These are phyloP conservation scores for Hypericum perforatum DNA, from an alignment of 345 rosid species.

Conservation along the genomic window DNA sequence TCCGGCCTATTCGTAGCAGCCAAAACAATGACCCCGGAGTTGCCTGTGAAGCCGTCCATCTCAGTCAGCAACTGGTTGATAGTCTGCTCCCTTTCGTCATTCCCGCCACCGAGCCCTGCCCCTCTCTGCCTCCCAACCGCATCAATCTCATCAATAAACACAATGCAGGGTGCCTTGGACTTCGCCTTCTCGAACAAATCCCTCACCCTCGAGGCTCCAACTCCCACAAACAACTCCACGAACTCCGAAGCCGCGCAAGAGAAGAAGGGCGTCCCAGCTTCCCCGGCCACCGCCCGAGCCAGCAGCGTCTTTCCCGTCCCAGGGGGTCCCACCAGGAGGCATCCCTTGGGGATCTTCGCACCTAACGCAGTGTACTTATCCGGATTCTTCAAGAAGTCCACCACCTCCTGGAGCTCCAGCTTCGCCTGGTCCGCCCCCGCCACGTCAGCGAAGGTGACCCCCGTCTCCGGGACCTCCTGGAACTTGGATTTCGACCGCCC, in stretches of 20 bases:
- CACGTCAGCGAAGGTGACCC: slow-evolving; percentile 62
- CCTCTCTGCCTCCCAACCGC: slow-evolving; percentile 96
- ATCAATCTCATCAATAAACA: slow-evolving; percentile 82
- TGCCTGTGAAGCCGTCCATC: slow-evolving; percentile 88
- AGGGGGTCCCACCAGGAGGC: slow-evolving; percentile 68
- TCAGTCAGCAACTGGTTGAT: slow-evolving; percentile 78
- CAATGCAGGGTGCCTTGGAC: slow-evolving; percentile 73
- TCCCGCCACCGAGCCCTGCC: slow-evolving; percentile 90
- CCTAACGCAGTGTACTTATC: slow-evolving; percentile 81
- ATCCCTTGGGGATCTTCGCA: slow-evolving; percentile 80
- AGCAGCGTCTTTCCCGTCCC: slow-evolving; percentile 80
- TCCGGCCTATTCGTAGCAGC: slow-evolving; percentile 87
- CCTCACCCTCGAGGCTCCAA: slow-evolving; percentile 82
- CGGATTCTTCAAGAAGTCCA: slow-evolving; percentile 72
- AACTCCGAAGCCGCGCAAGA: slow-evolving; percentile 74
- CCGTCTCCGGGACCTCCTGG: slow-evolving; percentile 82
- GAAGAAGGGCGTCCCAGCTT: slow-evolving; percentile 82
- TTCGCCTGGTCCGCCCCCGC: slow-evolving; percentile 85
- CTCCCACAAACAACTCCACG: slow-evolving; percentile 80
- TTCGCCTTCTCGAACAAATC: slow-evolving; percentile 84
- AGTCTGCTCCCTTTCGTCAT: slow-evolving; percentile 90
- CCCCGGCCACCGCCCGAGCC: slow-evolving; percentile 85
- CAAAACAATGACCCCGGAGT: slow-evolving; percentile 83
- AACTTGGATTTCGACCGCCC: slow-evolving; percentile 71
- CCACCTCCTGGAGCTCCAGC: slow-evolving; percentile 69